Percentiles rank a stretch among this genome's conserved stretches.
Evolutionary conservation across 1,139 yeast species (phyloP).

Genomic region (Debaryomycetaceae sp.): DNA sequence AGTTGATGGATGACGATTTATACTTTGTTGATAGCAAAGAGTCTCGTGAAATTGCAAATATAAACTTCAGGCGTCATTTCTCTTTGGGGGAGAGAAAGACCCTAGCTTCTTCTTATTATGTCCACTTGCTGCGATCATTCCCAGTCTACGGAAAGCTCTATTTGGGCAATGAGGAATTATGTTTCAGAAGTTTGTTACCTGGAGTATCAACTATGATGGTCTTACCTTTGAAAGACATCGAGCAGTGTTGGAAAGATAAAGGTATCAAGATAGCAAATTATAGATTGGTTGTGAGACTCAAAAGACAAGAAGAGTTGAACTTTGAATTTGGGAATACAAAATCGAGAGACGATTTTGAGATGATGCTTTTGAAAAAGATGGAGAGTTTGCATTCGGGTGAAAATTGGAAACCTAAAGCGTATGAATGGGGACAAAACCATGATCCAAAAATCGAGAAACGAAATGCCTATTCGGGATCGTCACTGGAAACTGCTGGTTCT

Average conservation of each 20-base stretch:
- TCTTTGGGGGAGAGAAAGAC: slow-evolving; percentile 51
- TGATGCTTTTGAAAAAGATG: slow-evolving; percentile 47
- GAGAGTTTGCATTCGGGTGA: slow-evolving; percentile 36
- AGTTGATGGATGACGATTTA: slow-evolving; percentile 42
- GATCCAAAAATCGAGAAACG: slow-evolving; percentile 14
- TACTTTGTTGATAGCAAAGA: slow-evolving; percentile 42
- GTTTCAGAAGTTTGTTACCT: slow-evolving; percentile 77
- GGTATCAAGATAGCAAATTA: slow-evolving; percentile 51
- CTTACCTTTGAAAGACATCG: slow-evolving; percentile 72
- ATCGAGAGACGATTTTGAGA: slow-evolving; percentile 72
- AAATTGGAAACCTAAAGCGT: slow-evolving; percentile 22
- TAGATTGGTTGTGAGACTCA: slow-evolving; percentile 64
- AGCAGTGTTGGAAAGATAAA: slow-evolving; percentile 59
- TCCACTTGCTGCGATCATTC: slow-evolving; percentile 64
- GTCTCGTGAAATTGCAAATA: slow-evolving; percentile 44
- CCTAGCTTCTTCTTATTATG: slow-evolving; percentile 66
- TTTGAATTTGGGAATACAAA: slow-evolving; percentile 69
- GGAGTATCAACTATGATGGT: slow-evolving; percentile 81
- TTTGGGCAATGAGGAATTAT: slow-evolving; percentile 60
- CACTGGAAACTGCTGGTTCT: slow-evolving; percentile 1
- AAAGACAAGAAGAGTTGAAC: slow-evolving; percentile 72
- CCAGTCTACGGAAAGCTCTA: slow-evolving; percentile 85
- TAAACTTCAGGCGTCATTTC: slow-evolving; percentile 62
- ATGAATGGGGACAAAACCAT: slow-evolving; percentile 27
- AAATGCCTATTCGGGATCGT: slow-evolving; percentile 3